A percentile compares a stretch with the other conserved stretches of the same genome.
Conservation (phyloP, 257 asterid species). For the Orobanche coerulescens region DNA sequence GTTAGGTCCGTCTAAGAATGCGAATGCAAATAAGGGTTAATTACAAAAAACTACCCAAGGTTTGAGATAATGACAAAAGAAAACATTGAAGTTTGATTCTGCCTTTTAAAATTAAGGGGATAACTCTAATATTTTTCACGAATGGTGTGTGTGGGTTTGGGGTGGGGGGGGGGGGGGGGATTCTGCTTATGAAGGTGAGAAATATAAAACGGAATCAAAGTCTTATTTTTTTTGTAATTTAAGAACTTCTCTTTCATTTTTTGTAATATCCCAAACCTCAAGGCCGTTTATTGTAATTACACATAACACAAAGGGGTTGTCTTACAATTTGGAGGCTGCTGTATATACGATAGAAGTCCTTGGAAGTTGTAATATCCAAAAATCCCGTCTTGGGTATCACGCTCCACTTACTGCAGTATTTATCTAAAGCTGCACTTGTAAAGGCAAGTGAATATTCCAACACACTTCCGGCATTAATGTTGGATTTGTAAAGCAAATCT, state of each 20-base stretch:
- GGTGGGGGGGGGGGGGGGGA: no score
- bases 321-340: slow-evolving; percentile 92
- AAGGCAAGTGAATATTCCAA: slow-evolving; percentile 96
- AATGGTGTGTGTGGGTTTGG: no score
- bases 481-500: slow-evolving; percentile 91
- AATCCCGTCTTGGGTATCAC: slow-evolving; percentile 88
- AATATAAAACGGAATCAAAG: no score
- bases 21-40: neutral
- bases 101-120: no score
- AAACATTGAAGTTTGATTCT: no score
- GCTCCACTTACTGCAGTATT: slow-evolving; percentile 93
- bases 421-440: slow-evolving; percentile 92
- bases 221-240: no score
- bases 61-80: no score
- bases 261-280: no score
- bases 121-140: no score
- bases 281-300: no score
- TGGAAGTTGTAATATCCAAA: slow-evolving; percentile 89
- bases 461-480: slow-evolving; percentile 89
- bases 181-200: no score
- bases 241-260: no score
- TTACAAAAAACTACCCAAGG: neutral
- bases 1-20: neutral
- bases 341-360: slow-evolving; percentile 86
- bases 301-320: neutral